These are phyloP conservation scores for Saccharomyces kudriavzevii DNA, from an alignment of 805 yeast species.

Conservation along the genomic window DNA sequence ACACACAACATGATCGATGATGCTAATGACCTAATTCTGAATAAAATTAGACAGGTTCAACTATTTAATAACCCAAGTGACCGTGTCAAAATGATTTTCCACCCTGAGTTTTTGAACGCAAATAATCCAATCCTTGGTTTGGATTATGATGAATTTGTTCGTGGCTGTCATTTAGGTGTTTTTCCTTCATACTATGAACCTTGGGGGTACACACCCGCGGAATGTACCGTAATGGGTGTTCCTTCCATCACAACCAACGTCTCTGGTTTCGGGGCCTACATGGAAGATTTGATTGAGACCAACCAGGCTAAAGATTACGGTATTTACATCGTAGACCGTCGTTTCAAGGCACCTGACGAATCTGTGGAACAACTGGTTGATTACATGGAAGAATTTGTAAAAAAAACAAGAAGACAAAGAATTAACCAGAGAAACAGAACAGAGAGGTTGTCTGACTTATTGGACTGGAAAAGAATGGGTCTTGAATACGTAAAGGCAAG, in stretches of 20 bases:
- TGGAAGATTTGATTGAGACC: conserved; percentile 94
- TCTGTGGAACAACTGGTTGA: conserved; percentile 83
- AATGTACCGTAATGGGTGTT: conserved; percentile 98
- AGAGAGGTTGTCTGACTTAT: conserved; percentile 81
- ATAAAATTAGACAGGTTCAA: conserved; percentile 85
- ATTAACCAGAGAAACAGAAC: conserved; percentile 97
- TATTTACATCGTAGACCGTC: conserved; percentile 91
- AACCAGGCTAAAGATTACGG: conserved; percentile 80
- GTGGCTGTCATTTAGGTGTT: conserved; percentile 97
- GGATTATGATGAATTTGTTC: conserved; percentile 94
- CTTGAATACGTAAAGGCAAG: conserved; percentile 92
- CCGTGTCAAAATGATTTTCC: conserved; percentile 91
- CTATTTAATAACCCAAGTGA: conserved; percentile 84
- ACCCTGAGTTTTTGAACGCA: conserved; percentile 92
- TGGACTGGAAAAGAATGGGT: conserved; percentile 98
- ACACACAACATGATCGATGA: conserved; percentile 97
- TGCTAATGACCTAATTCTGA: conserved; percentile 79
- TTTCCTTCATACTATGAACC: conserved; percentile 98
- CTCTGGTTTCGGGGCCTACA: conserved; percentile 96
- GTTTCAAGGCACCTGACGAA: conserved; percentile 87
- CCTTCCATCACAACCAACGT: conserved; percentile 94
- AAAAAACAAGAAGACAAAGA: conserved; percentile 90
- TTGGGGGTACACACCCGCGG: conserved; percentile 99
- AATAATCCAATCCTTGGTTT: conserved; percentile 88
- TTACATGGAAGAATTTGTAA: conserved; percentile 81